Base-by-base conservation (phyloP, 176 grass and related monocot species). In the Avena atlantica region DNA sequence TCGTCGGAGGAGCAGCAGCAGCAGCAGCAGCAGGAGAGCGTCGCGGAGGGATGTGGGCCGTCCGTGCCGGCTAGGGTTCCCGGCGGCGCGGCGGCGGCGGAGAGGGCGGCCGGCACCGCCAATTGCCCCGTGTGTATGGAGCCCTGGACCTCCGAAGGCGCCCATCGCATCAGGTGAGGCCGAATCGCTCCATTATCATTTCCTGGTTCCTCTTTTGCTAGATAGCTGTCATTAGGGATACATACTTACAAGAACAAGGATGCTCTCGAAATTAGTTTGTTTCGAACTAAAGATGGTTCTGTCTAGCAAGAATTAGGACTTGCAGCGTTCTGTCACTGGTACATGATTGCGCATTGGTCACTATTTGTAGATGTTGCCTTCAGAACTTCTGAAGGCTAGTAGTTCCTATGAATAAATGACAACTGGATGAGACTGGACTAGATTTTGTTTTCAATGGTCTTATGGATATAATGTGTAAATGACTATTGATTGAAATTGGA, bases 51-150 rank as follows among this genome's bases (percentile, higher is more conserved):
- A 11, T 58, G 40, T n/a, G 70, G 4, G 15, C 72, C 72, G 6
- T 4, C 73, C 53, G 21, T 62, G 36, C 65, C 50, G 19, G 42
- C 78, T 78, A 80, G 61, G 87, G 85, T 86, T 88, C 63, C 78
- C 53, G 29, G 48, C 74, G 83, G 5, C 15, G 15, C 27, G 21
- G 73, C 48, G 16, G 59, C 57, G 36, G 37, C 62, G 64, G 84
- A 93, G 23, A 87, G 36, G 29, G 74, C 25, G 9, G 15, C 50
- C 50, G 20, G 1, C 74, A 10, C 15, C 1, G 82, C 90, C 73
- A 82, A 34, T 53, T 98, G 96, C 57, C 82, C 96, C 56, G 84
- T 98, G 42, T 98, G 96, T 88, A 92, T 92, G 86, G 96, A 94
- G 63, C 29, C 85, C 42, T 98, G 96, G 93, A 73, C 88, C 29